Conservation (phyloP, 176 grass and related monocot genomes). For the Themeda triandra region DNA sequence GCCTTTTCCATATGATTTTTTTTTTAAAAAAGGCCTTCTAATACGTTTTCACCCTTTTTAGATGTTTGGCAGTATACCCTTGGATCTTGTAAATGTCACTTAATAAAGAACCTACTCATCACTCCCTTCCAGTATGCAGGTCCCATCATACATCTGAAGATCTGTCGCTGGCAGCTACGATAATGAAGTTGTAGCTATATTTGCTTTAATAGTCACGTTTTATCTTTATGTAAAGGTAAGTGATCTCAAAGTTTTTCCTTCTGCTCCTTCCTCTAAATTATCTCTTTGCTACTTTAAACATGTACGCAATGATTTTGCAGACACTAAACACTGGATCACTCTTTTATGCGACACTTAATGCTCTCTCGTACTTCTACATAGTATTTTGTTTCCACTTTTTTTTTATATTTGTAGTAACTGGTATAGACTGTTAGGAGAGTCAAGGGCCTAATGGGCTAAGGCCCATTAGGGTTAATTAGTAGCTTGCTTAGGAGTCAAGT, state of each 20-base stretch:
- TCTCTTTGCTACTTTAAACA: slow-evolving; percentile 9
- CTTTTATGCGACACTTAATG: slow-evolving; percentile 93
- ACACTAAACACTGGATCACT: slow-evolving; percentile 97
- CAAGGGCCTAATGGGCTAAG: too few relatives aligned
- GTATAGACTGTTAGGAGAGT: too few relatives aligned
- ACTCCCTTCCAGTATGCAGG: slow-evolving; percentile 36
- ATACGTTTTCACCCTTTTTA: not conserved
- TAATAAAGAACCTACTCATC: not conserved
- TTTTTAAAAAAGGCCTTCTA: not conserved
- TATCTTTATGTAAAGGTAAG: slow-evolving; percentile 98
- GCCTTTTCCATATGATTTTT: not conserved
- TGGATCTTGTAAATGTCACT: not conserved
- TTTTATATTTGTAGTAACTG: not conserved
- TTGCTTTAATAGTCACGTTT: slow-evolving; percentile 94
- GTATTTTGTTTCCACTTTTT: slow-evolving; percentile 49
- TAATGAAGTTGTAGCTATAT: slow-evolving; percentile 99
- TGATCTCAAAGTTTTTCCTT: not conserved
- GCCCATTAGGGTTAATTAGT: too few relatives aligned
- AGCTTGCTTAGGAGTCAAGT: too few relatives aligned
- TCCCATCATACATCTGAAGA: slow-evolving; percentile 97
- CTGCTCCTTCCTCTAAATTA: not conserved
- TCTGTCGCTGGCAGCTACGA: slow-evolving; percentile 99
- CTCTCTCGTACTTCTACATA: slow-evolving; percentile 99
- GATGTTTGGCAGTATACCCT: not conserved
- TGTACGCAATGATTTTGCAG: slow-evolving; percentile 49